These are phyloP conservation scores for Lasiodiplodia theobromae DNA, from an alignment of 2,329 filamentous ascomycete genomes.

Conservation along the genomic window DNA sequence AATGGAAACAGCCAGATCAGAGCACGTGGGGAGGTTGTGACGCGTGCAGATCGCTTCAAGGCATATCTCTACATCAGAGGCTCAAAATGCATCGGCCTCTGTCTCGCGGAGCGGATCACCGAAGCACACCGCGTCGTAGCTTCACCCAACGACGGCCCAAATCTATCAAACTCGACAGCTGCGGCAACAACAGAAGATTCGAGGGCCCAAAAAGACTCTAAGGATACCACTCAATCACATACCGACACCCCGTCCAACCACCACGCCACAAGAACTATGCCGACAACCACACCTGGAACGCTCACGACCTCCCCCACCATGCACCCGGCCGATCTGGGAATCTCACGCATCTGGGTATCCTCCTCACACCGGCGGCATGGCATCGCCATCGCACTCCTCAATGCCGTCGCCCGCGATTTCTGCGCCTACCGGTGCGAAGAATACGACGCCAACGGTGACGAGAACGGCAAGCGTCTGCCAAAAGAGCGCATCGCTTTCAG, in stretches of 20 bases:
- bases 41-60: slow-evolving; percentile 59
- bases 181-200: slow-evolving; percentile 31
- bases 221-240: not conserved
- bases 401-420: slow-evolving; percentile 48
- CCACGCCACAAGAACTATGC: not conserved
- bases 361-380: slow-evolving; percentile 62
- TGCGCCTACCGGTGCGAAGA: not conserved
- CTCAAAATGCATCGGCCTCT: slow-evolving; percentile 67
- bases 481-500: slow-evolving; percentile 68
- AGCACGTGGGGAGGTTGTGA: slow-evolving; percentile 13
- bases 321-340: slow-evolving; percentile 62
- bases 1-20: not conserved
- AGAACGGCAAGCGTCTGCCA: slow-evolving; percentile 41
- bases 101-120: slow-evolving; percentile 67
- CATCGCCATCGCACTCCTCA: slow-evolving; percentile 64
- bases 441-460: not conserved
- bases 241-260: not conserved
- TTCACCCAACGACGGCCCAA: slow-evolving; percentile 30
- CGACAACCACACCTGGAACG: slow-evolving; percentile 33
- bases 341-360: slow-evolving; percentile 72
- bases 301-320: slow-evolving; percentile 51
- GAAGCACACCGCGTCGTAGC: slow-evolving; percentile 61
- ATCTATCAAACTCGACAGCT: slow-evolving; percentile 33
- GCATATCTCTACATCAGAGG: slow-evolving; percentile 68
- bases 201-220: slow-evolving; percentile 36